Base-by-base conservation (phyloP, 768 basidiomycete species). In the Solioccasus polychromus region DNA sequence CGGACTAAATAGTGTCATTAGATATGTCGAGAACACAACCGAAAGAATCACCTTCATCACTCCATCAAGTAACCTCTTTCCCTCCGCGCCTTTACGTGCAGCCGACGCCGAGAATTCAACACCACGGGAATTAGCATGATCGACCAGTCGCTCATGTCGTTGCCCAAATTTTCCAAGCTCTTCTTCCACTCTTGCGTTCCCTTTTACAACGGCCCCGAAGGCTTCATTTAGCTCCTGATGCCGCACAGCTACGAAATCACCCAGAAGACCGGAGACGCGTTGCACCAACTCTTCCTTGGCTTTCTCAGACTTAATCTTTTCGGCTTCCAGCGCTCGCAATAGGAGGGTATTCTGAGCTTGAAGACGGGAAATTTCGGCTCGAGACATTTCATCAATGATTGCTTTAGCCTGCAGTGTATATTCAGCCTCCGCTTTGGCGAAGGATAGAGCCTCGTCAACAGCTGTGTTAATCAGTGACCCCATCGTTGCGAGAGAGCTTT, bases 251-350 rank as follows among this genome's bases (percentile, higher is more conserved):
- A 83, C 75, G 62, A 86, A 94, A 22, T 78, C 83, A 10, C 77
- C 80, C 2, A 96, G 68, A 52, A 93, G 71, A 4, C 72, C 71
- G 1, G 88, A 85, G 39, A 95, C 74, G 30, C 82, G 83, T 32
- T 84, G 76, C n/a, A 93, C 64, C 11, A 95, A 63, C 31, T 88
- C 85, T 32, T 83, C 80, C 47, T 82, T 85, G 2, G 86, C 79
- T 39, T 74, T 78, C 20, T 84, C 80, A 0, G 85, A 77, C 48
- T 80, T 84, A 12, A 62, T 59, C 60, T 79, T 80, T 62, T 95
- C 90, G 14, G 75, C 65, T 49, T 80, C 77, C 11, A 94, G 69
- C 53, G 89, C 67, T 34, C 72, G 71, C 7, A 68, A 64, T 32
- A 96, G 72, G 8, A 74, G 66, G 23, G 73, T 71, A 58, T 94